These are phyloP conservation scores for Datisca glomerata DNA, from an alignment of 306 rosid species.

Conservation along the genomic window DNA sequence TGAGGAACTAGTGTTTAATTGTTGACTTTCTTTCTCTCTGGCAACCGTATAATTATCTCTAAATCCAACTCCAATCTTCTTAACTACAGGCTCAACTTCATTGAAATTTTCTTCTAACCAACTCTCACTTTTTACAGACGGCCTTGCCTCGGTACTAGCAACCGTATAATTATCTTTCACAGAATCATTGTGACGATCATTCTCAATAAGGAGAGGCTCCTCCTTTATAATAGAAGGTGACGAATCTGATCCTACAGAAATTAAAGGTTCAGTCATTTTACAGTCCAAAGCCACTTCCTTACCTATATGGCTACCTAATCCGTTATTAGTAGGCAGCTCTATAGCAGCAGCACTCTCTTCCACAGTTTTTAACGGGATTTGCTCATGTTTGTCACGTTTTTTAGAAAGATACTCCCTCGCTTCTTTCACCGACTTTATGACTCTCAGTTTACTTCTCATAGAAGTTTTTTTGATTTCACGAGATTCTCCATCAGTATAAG, in stretches of 20 bases:
- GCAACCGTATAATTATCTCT: slow-evolving; percentile 66
- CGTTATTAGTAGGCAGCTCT: slow-evolving; percentile 25
- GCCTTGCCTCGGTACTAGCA: slow-evolving; percentile 11
- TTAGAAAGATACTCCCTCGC: slow-evolving; percentile 67
- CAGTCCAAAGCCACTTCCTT: slow-evolving; percentile 16
- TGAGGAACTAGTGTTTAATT: slow-evolving; percentile 24
- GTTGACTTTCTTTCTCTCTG: slow-evolving; percentile 39
- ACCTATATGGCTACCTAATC: slow-evolving; percentile 12
- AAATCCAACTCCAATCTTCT: slow-evolving; percentile 72
- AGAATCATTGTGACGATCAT: neutral
- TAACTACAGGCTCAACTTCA: slow-evolving; percentile 66
- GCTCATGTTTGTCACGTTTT: slow-evolving; percentile 32
- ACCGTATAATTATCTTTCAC: slow-evolving; percentile 22
- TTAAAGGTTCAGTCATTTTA: slow-evolving; percentile 9
- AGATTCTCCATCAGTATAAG: slow-evolving; percentile 24
- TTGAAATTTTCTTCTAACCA: slow-evolving; percentile 68
- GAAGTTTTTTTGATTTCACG: slow-evolving; percentile 17
- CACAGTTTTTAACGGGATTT: slow-evolving; percentile 13
- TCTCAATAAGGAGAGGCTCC: neutral
- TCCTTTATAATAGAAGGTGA: slow-evolving; percentile 11
- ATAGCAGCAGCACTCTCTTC: slow-evolving; percentile 18
- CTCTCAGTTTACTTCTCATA: slow-evolving; percentile 30
- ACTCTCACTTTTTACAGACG: slow-evolving; percentile 31
- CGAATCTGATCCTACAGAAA: slow-evolving; percentile 26
- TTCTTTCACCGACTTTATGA: slow-evolving; percentile 78